These are phyloP conservation scores for Fonsecaea nubica DNA, from an alignment of 2,329 filamentous ascomycete genomes.

Conservation along the genomic window DNA sequence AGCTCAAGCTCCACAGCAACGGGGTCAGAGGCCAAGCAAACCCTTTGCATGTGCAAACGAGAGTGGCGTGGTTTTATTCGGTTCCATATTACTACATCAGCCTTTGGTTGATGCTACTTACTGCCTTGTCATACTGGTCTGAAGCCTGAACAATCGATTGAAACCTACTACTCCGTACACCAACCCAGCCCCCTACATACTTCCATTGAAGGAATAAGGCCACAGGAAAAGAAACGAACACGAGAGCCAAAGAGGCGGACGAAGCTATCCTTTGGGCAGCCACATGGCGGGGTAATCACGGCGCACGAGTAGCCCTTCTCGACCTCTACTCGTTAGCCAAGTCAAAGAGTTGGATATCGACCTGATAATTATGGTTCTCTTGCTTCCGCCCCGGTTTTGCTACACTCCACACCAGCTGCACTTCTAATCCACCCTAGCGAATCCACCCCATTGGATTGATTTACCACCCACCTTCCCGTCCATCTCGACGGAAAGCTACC, in stretches of 20 bases:
- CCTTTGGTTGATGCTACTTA: background rate
- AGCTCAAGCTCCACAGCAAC: background rate
- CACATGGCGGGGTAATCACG: constrained; percentile 8
- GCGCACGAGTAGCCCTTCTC: background rate
- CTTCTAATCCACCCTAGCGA: background rate
- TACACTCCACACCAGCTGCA: background rate
- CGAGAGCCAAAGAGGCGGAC: background rate
- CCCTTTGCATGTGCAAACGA: background rate
- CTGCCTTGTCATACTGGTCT: background rate
- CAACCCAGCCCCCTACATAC: background rate
- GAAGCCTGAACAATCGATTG: background rate
- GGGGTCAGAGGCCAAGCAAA: background rate
- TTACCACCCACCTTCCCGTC: background rate
- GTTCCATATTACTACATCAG: background rate
- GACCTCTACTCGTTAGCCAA: background rate
- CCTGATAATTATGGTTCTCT: constrained; percentile 6
- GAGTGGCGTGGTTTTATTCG: background rate
- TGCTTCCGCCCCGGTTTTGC: background rate
- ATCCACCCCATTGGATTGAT: constrained; percentile 1
- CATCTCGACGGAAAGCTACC: background rate
- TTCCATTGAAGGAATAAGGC: background rate
- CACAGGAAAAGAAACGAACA: background rate
- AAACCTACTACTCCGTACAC: background rate
- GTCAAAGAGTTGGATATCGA: background rate
- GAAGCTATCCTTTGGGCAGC: background rate